phyloP scores from a whole-genome alignment of 306 rosid genomes.

The Cicer bijugum region DNA sequence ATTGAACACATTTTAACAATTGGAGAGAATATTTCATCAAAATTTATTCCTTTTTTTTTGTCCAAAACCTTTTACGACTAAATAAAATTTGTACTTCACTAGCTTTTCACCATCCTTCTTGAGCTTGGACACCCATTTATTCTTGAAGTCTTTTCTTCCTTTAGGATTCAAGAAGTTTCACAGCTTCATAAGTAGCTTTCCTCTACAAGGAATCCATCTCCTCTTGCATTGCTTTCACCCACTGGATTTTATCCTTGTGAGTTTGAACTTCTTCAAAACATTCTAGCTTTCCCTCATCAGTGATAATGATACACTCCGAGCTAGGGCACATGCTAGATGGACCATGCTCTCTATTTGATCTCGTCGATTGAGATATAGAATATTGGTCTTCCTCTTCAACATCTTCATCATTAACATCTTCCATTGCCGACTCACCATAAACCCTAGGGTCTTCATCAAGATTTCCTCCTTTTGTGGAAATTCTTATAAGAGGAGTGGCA shows the following conservation, averaged over 20 bases:
- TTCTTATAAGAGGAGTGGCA: not conserved
- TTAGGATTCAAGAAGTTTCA: not conserved
- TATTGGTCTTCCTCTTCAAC: not conserved
- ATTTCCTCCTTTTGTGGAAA: not conserved
- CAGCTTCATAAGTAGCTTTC: too few species aligned
- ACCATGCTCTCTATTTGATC: too few species aligned
- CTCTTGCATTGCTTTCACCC: too few species aligned
- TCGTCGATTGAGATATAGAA: not conserved
- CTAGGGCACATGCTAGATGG: too few species aligned
- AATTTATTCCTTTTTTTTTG: not conserved
- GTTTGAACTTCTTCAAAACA: too few species aligned
- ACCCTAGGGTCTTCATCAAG: not conserved
- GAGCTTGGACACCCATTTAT: not conserved
- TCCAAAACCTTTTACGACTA: not conserved
- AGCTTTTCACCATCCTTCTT: not conserved
- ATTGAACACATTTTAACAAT: not conserved
- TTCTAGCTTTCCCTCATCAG: too few species aligned
- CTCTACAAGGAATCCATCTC: too few species aligned
- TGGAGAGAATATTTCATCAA: conserved; percentile 20
- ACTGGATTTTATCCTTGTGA: too few species aligned
- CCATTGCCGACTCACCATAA: not conserved
- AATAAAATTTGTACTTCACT: not conserved
- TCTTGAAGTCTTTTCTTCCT: not conserved
- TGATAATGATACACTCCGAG: too few species aligned
- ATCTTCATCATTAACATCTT: not conserved